Base-by-base conservation (phyloP, 345 rosid species). In the Hibiscus tridactylites region DNA sequence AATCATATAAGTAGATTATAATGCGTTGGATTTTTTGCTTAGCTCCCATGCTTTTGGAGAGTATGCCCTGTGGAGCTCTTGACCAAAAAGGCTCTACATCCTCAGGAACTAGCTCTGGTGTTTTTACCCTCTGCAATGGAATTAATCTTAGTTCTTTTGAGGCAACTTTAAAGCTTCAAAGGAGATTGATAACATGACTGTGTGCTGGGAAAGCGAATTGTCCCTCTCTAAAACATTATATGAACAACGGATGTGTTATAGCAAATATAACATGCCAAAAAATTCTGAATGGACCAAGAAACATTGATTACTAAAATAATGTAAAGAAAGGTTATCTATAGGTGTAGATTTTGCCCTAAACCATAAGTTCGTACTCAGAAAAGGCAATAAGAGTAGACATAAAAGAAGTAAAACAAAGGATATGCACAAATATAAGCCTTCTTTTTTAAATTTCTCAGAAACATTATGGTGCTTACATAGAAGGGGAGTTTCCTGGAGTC, bases 51-150 rank as follows among this genome's bases (percentile, higher is more conserved):
- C 87, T 79, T 76, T 74, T 84, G 10, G 95, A 88, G 60, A 82
- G n/a, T 63, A 85, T 71, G 57, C 67, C 74, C 65, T 76, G 81
- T 28, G 78, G 82, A 71, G 90, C 86, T 82, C 85, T 84, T 66
- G 89, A 77, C 83, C 85, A 85, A 74, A 88, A 79, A 13, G 97
- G 87, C 50, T 90, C 96, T 29, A 81, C 75, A 68, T 82, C 88
- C 86, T 94, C 98, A 6, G 92, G 85, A 76, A 87, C 85, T 78
- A 94, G 96, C 70, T 85, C 90, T 12, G 95, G 96, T 78, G 92
- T 85, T 78, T 82, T 91, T 47, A 86, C 78, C 83, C 85, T 88
- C 98, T 94, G 88, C 75, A 77, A 72, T 29, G 5, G 65, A 50
- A 74, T 29, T 63, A 19, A 66, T 3, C 3, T 8, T 72, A 74